Base-by-base conservation (phyloP, 2,329 filamentous ascomycete genomes). In the Trichoderma afroharzianum region DNA sequence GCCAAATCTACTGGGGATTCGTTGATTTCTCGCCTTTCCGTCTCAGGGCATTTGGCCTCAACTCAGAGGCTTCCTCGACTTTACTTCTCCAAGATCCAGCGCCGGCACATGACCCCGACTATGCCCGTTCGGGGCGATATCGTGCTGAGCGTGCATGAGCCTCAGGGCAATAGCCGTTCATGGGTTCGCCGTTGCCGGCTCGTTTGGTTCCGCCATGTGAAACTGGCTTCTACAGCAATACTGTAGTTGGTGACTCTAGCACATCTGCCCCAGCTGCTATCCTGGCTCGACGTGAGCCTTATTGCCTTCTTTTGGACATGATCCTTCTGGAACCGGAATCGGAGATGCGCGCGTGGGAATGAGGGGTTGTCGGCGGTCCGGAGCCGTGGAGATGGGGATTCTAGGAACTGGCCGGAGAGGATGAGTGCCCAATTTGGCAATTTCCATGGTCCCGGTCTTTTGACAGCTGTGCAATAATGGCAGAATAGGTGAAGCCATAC, bases 51-150 rank as follows among this genome's bases (percentile, higher is more conserved):
- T 14, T 32, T 33, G 28, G 21, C 26, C 14, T 55, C 36, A 58
- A 6, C 47, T 24, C 28, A 32, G n/a, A 47, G 7, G 24, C 33
- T 14, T 43, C 28, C 36, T 61, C 39, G 30, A 53, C 57, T 36
- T 36, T 53, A 21, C 32, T n/a, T 28, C 32, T 18, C 36, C 11
- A 26, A 39, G 28, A 18, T 62, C 58, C 59, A 33, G 47, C 53
- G 33, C 36, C 68, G 61, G 61, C 68, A 71, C 50, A 66, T 66
- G 61, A 50, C 15, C 39, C 9, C 6, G 43, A 58, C 68, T 8
- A 71, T 32, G 24, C 68, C 68, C 6, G 2, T 24, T 71, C 18
- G 33, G 61, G 68, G 68, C 68, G 68, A 64, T 71, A 71, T 62
- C 50, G 24, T 26, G 62, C 68, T 47, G 39, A 9, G 15, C 33